Percentiles rank a stretch among this genome's conserved stretches.
These are phyloP conservation scores for Mycocentrospora acerina DNA, from an alignment of 2,329 filamentous ascomycete genomes.

Conservation along the genomic window DNA sequence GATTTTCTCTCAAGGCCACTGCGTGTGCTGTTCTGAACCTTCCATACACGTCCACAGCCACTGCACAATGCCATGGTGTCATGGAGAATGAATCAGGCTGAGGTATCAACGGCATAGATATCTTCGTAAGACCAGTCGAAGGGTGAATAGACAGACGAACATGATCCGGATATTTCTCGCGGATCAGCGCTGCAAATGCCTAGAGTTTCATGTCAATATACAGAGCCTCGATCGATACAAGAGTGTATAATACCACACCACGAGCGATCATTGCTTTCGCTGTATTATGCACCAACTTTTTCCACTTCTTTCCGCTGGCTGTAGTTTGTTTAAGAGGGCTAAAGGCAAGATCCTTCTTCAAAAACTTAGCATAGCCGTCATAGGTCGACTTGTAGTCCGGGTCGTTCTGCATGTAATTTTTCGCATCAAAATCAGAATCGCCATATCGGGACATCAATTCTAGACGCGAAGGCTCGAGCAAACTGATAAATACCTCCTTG, in stretches of 20 bases:
- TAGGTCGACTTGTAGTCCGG: conserved; percentile 17
- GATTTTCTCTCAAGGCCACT: too few relatives aligned
- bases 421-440: conserved; percentile 10
- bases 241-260: conserved; percentile 15
- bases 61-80: conserved; percentile 13
- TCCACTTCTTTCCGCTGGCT: conserved; percentile 20
- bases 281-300: conserved; percentile 24
- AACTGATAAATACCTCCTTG: too few relatives aligned
- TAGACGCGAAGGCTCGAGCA: conserved; percentile 15
- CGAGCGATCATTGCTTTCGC: conserved; percentile 31
- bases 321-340: conserved; percentile 3
- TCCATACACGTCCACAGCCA: too few relatives aligned
- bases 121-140: conserved; percentile 3
- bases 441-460: conserved; percentile 16
- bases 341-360: conserved; percentile 13
- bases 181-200: conserved; percentile 2
- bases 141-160: conserved; percentile 8
- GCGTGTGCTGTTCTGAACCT: too few relatives aligned
- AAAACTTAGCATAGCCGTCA: conserved; percentile 20
- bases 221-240: too few relatives aligned
- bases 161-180: background rate
- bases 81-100: background rate
- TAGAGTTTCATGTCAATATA: too few relatives aligned
- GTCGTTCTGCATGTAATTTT: conserved; percentile 8
- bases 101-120: conserved; percentile 5